These are phyloP conservation scores for Thoreauomyces humboldtii DNA, from an alignment of 192 early-diverging fungal species.

Conservation along the genomic window DNA sequence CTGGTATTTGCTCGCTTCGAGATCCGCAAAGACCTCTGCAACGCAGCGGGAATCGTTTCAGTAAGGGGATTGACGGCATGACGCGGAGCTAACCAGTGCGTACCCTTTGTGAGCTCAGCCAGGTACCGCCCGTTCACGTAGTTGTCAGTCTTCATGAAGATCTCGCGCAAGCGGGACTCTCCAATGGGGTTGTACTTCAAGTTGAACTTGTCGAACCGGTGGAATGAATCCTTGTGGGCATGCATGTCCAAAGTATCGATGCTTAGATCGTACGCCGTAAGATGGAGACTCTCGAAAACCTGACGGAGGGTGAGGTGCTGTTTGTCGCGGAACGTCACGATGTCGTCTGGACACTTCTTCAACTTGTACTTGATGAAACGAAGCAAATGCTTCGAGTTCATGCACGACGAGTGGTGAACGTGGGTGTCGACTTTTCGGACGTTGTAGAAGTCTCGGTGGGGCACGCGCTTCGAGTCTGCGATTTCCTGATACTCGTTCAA, in stretches of 20 bases:
- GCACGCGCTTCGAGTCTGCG: slow-evolving; percentile 84
- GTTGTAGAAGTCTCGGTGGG: slow-evolving; percentile 96
- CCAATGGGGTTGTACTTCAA: slow-evolving; percentile 95
- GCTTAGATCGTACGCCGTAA: slow-evolving; percentile 90
- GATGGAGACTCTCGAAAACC: slow-evolving; percentile 86
- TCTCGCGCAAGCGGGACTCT: slow-evolving; percentile 89
- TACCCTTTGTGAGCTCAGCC: slow-evolving; percentile 87
- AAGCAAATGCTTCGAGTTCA: slow-evolving; percentile 95
- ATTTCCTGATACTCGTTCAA: slow-evolving; percentile 94
- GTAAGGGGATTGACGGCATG: no score
- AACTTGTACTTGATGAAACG: slow-evolving; percentile 94
- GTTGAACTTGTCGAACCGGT: slow-evolving; percentile 97
- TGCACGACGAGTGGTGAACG: slow-evolving; percentile 88
- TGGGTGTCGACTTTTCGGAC: slow-evolving; percentile 97
- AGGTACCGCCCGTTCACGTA: slow-evolving; percentile 80
- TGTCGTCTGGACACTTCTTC: slow-evolving; percentile 68
- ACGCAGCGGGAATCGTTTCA: background rate
- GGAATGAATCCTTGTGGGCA: slow-evolving; percentile 93
- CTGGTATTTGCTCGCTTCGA: slow-evolving; percentile 94
- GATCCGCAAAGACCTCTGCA: slow-evolving; percentile 79
- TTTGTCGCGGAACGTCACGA: slow-evolving; percentile 83
- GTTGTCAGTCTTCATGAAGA: slow-evolving; percentile 97
- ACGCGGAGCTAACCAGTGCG: no score
- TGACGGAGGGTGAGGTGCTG: slow-evolving; percentile 74
- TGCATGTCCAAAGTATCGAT: slow-evolving; percentile 98